Conservation (phyloP, 352 stramenopile genomes). For the Saprolegnia parasitica region DNA sequence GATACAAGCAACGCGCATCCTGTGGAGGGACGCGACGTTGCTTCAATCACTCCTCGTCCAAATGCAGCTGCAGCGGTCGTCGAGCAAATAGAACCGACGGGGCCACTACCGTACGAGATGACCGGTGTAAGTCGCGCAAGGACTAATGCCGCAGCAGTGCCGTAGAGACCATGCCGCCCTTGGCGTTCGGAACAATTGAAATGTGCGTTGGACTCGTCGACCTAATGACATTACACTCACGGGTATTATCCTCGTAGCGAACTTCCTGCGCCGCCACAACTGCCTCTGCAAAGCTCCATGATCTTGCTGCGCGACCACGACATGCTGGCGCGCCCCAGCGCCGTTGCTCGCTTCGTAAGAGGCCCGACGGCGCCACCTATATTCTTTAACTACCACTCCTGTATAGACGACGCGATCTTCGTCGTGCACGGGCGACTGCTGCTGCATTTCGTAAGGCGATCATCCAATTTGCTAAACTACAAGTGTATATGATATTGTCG, state of each 20-base stretch:
- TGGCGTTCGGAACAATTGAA: too few relatives aligned
- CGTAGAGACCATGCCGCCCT: too few relatives aligned
- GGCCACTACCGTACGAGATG: too few relatives aligned
- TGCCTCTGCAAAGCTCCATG: neutral
- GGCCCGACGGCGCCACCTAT: neutral
- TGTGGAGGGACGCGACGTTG: too few relatives aligned
- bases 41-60: too few relatives aligned
- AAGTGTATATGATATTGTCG: too few relatives aligned
- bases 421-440: neutral
- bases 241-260: neutral
- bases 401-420: neutral
- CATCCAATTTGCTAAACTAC: neutral
- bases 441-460: neutral
- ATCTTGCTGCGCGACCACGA: neutral
- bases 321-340: neutral
- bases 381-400: neutral
- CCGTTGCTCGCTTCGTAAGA: neutral
- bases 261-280: neutral
- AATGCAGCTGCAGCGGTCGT: too few relatives aligned
- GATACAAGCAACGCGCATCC: too few relatives aligned
- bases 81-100: too few relatives aligned
- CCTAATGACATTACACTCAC: neutral
- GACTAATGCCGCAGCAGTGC: too few relatives aligned
- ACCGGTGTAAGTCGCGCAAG: too few relatives aligned
- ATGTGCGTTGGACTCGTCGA: too few relatives aligned